Base-by-base conservation (phyloP, 768 basidiomycete genomes). In the Kwoniella heveanensis region DNA sequence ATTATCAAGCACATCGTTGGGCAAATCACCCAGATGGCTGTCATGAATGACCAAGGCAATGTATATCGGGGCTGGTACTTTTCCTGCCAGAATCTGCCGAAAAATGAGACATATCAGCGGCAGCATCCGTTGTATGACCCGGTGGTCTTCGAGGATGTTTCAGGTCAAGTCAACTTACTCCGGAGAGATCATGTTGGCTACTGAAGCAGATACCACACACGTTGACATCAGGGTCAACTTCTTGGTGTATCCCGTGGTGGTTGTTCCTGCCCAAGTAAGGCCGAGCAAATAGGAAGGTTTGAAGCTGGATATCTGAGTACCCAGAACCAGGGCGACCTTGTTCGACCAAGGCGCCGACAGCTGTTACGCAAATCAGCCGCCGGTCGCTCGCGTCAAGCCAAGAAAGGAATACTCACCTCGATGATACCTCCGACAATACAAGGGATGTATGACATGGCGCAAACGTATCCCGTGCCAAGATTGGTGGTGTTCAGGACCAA, bases 221-320 rank as follows among this genome's bases (percentile, higher is more conserved):
- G 55, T 36, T 1, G 55, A 57, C 55, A 57, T 57, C 3, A 44
- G 25, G 7, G 46, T 27, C 55, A 57, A 46, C 22, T 27, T 44
- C 21, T 57, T 57, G 39, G 55, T 57, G 39, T 57, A 57, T 9
- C 55, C 55, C 10, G 55, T 57, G 5, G 55, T 57, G 3, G 55
- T 44, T 1, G 46, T 25, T 6, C 55, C 55, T 1, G 55, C 55
- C 55, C 55, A 57, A 13, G 55, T 46, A 3, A 57, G 44, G 12
- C 39, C 55, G 13, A 57, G 27, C n/a, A 57, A 25, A 24, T 57
- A 57, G 2, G 55, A 57, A 26, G 55, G 55, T 19, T 57, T 47
- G 39, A 57, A 57, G 44, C 39, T 57, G 55, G 55, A 57, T 8
- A 57, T 57, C 27, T 57, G 55, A 15, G 55, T 57, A 4, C 55